Base-by-base conservation (phyloP, 768 basidiomycete genomes). In the Lactarius indigo region DNA sequence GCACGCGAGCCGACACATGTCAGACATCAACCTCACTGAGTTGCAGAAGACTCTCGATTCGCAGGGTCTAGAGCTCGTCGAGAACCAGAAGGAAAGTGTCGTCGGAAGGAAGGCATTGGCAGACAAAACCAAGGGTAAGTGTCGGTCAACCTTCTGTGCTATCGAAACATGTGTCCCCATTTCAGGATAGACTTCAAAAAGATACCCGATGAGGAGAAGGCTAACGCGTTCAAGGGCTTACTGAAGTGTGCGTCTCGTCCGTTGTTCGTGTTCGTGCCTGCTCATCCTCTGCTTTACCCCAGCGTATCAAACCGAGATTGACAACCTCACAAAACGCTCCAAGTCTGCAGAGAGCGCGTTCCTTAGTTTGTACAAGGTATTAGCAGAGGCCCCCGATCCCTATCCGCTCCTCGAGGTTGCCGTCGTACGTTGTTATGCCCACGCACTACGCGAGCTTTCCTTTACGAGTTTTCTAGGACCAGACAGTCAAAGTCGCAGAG, bases 251-350 rank as follows among this genome's bases (percentile, higher is more conserved):
- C 62, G 79, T 70, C 68, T 50, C 59, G 50, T 37, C 44, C 26
- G 41, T 23, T 12, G n/a, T 23, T 26, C 18, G 28, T 23, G 31
- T 41, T 17, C n/a, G 35, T 15, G 15, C 61, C 54, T 3, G 58
- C 39, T 59, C 20, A 73, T 58, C 54, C 26, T 52, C 28, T 8
- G 31, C 30, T 59, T 23, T 20, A 30, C 37, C 57, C 9, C 71
- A 95, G 95, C 94, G 1, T 98, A 98, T 80, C 96, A 98, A 78
- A 85, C 88, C 3, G 97, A 98, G 79, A 98, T 99, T 64, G 97
- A 99, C 80, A 89, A 81, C 74, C 86, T 99, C 70, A 98, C 96
- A 0, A 91, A 92, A 71, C 90, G 97, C 10, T 92, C 90, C 44
- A 98, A 98, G 75, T 78, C 85, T 28, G 91, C 95, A 12, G 97